Base-by-base conservation (phyloP, 139 green algal species). In the Chlorella sp. region DNA sequence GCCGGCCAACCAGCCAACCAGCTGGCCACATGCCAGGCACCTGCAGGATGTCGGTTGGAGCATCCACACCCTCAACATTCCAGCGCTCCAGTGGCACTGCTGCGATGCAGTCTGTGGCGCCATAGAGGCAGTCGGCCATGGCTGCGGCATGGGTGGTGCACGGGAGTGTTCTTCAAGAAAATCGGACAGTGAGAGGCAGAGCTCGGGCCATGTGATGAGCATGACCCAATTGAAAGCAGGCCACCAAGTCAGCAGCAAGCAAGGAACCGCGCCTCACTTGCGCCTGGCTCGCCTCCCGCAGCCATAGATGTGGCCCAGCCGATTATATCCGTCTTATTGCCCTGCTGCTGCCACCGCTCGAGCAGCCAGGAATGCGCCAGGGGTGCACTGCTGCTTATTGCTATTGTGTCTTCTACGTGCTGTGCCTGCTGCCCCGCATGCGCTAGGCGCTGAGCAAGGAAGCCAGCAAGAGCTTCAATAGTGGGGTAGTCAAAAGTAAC, bases 401-500 rank as follows among this genome's bases (percentile, higher is more conserved):
- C 21, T 60, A 60, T 60, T 60, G 11, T 21, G 15, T 20, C 11
- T 3, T 60, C 11, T 21, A 21, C 51, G 2, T 60, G 15, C 16
- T 38, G 39, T 21, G 36, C 17, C 70, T 60, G 70, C 70, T 44
- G 26, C 26, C 51, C 51, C 12, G 51, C 51, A 28, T 41, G 28
- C 25, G 34, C 47, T 51, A 67, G 21, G 7, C 16, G n/a, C 26
- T 76, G 1, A 62, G 63, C 23, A 25, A 85, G 26, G 71, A 56
- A 85, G 57, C 34, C 36, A 44, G 80, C 47, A n/a, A 87, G 25
- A 0, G 70, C 70, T 18, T 63, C 20, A n/a, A 74, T 38, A 30
- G 47, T 74, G 16, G 82, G 82, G 70, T 75, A 70, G 25, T 87
- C 70, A 39, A 87, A 87, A 47, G 55, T 39, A 28, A 81, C 32